A percentile compares a stretch with the other conserved stretches of the same genome.
Evolutionary conservation across 331 rosid species (phyloP).

Genomic region (Arachis monticola): DNA sequence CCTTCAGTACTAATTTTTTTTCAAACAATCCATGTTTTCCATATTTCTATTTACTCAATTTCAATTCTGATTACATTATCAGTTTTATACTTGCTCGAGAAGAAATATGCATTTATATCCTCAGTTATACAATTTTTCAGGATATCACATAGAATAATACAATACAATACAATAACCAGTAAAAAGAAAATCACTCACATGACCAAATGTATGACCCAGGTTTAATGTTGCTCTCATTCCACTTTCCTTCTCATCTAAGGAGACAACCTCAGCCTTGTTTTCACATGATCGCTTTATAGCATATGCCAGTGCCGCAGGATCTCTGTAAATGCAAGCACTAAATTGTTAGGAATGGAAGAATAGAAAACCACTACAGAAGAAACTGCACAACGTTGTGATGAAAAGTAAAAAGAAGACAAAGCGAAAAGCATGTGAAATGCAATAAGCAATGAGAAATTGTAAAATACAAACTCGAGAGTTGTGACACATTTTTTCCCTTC

Average conservation of each 20-base stretch:
- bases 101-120: conserved; percentile 15
- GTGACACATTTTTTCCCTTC: background rate
- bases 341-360: conserved; percentile 25
- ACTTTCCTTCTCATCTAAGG: conserved; percentile 94
- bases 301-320: conserved; percentile 75
- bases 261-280: conserved; percentile 95
- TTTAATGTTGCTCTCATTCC: conserved; percentile 95
- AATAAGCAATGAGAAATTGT: conserved; percentile 16
- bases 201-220: conserved; percentile 99
- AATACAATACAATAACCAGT: conserved; percentile 34
- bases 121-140: background rate
- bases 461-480: conserved; percentile 10
- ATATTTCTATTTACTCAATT: conserved; percentile 12
- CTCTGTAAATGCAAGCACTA: conserved; percentile 61
- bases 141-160: conserved; percentile 16
- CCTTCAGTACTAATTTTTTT: background rate
- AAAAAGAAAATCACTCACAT: conserved; percentile 57
- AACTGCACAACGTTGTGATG: conserved; percentile 22
- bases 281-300: conserved; percentile 97
- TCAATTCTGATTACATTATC: background rate
- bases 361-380: background rate
- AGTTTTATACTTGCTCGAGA: conserved; percentile 1
- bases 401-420: conserved; percentile 30
- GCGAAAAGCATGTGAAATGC: conserved; percentile 4
- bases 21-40: conserved; percentile 11